Evolutionary conservation across 805 yeast species (phyloP).

Genomic region (Kodamaea lidongshanica): DNA sequence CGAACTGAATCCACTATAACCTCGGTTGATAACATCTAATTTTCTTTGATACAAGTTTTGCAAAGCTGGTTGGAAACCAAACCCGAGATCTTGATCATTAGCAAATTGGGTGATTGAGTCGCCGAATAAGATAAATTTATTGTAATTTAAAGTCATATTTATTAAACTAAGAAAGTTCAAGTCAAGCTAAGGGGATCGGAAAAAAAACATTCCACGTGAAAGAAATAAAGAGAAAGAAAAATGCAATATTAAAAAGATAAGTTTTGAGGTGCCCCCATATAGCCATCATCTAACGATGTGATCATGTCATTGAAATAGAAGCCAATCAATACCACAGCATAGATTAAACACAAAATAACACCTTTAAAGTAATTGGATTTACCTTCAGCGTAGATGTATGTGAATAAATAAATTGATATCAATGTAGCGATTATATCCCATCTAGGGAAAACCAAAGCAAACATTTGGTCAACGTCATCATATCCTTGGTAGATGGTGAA

Average conservation of each 20-base stretch:
- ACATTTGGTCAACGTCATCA: conserved; percentile 43
- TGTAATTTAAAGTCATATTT: conserved; percentile 6
- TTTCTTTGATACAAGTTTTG: conserved; percentile 48
- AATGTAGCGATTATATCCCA: conserved; percentile 91
- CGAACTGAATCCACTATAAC: conserved; percentile 71
- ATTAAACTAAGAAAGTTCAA: too few relatives aligned
- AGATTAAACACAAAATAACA: conserved; percentile 73
- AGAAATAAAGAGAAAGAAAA: not conserved
- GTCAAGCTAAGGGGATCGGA: too few relatives aligned
- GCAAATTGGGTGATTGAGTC: conserved; percentile 64
- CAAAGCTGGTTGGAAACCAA: conserved; percentile 47
- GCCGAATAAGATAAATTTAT: conserved; percentile 58
- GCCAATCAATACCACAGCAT: conserved; percentile 70
- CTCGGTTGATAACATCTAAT: conserved; percentile 66
- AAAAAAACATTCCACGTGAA: not conserved
- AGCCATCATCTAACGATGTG: conserved; percentile 24
- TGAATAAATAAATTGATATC: conserved; percentile 80
- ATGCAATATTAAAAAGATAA: not conserved
- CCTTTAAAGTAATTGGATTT: conserved; percentile 96
- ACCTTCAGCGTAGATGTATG: conserved; percentile 94
- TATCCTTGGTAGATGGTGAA: conserved; percentile 52
- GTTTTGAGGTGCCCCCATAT: conserved; percentile 9
- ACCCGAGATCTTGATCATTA: conserved; percentile 32
- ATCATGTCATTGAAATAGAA: conserved; percentile 58
- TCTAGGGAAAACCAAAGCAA: conserved; percentile 83